Evolutionary conservation across 345 rosid genomes (phyloP).

Genomic region (Brassica juncea): DNA sequence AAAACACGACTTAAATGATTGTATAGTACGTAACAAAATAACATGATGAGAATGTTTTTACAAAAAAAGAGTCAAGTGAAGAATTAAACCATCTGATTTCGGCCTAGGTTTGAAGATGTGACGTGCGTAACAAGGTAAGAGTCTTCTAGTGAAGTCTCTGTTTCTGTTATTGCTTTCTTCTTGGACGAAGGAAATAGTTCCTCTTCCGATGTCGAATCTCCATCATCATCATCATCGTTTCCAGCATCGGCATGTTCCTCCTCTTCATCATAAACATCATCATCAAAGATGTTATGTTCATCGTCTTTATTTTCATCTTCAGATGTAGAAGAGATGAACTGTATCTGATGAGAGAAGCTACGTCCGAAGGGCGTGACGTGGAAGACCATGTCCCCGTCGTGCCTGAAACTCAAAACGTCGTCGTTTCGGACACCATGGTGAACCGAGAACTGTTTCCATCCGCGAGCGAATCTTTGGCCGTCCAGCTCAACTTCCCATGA

Average conservation of each 20-base stretch:
- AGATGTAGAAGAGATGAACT: constrained; percentile 16
- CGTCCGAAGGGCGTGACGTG: constrained; percentile 32
- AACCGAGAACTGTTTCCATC: constrained; percentile 27
- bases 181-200: background rate
- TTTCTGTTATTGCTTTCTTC: constrained; percentile 24
- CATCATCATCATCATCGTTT: constrained; percentile 3
- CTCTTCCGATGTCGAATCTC: background rate
- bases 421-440: constrained; percentile 23
- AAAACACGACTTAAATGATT: background rate
- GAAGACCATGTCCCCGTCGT: constrained; percentile 28
- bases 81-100: constrained; percentile 13
- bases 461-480: constrained; percentile 15
- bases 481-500: constrained; percentile 30
- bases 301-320: constrained; percentile 18
- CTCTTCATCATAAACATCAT: constrained; percentile 10
- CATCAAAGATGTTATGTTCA: constrained; percentile 17
- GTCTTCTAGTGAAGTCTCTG: constrained; percentile 4
- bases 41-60: background rate
- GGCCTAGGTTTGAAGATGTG: constrained; percentile 14
- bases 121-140: constrained; percentile 26
- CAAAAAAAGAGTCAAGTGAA: background rate
- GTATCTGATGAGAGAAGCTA: constrained; percentile 25
- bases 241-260: background rate
- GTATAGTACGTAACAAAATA: constrained; percentile 1
- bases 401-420: constrained; percentile 34